These are phyloP conservation scores for Gaeumannomyces tritici DNA, from an alignment of 2,329 filamentous ascomycete species.

Conservation along the genomic window DNA sequence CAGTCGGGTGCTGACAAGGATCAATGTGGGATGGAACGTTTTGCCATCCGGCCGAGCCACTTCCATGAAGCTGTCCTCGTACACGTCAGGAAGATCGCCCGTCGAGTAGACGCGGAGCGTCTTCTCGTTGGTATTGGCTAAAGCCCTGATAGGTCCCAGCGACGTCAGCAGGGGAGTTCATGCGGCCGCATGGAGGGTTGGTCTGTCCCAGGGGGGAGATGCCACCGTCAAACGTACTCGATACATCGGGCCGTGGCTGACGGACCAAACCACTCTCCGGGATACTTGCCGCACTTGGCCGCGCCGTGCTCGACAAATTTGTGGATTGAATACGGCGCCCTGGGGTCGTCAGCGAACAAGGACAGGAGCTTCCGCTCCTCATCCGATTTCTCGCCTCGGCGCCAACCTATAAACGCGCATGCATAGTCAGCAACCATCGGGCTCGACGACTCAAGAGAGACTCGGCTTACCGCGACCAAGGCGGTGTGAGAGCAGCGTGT, in stretches of 20 bases:
- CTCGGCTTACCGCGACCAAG: constrained; percentile 63
- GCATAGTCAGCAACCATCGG: background rate
- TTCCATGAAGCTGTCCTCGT: constrained; percentile 77
- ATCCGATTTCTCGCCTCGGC: constrained; percentile 44
- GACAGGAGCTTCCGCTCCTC: constrained; percentile 66
- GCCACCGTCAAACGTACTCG: constrained; percentile 49
- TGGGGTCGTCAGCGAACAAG: constrained; percentile 78
- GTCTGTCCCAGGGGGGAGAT: no score
- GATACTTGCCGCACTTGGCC: constrained; percentile 80
- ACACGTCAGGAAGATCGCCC: constrained; percentile 83
- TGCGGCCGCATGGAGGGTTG: background rate
- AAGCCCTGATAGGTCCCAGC: constrained; percentile 45
- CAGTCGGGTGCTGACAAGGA: constrained; percentile 79
- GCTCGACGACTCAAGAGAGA: no score
- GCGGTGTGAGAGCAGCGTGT: constrained; percentile 62
- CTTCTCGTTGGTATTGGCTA: constrained; percentile 57
- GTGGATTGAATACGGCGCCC: constrained; percentile 88
- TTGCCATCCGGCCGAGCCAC: constrained; percentile 60
- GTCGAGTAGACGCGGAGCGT: constrained; percentile 78
- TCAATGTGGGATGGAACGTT: constrained; percentile 71
- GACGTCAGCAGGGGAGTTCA: background rate
- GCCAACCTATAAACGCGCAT: constrained; percentile 51
- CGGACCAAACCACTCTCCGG: constrained; percentile 98
- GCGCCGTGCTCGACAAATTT: constrained; percentile 87
- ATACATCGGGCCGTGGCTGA: constrained; percentile 92